Evolutionary conservation across 352 stramenopile species (phyloP), one percentile per base, ranked within the genome.

Genomic region (Globisporangium cystogenes): DNA sequence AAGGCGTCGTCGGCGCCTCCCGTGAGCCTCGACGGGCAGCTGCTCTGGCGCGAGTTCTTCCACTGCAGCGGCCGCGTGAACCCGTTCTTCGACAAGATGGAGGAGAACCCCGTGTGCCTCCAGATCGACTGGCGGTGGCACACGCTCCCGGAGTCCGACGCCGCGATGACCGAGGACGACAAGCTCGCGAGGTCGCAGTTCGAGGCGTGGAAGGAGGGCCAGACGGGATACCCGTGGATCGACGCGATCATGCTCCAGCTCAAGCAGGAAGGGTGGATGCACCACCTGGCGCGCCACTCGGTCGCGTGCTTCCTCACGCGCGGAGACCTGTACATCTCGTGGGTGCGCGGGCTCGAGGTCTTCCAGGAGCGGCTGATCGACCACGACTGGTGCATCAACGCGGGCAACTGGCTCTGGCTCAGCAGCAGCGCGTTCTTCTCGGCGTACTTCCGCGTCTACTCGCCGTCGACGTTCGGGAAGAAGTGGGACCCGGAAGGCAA

Each of bases 251-350:
- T 99, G 96, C 90, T 86, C 6, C 91, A 97, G 64, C 68, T 98
- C 2, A 73, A 80, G 48, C 65, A 89, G 31, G 87, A 97, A 72
- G 89, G 90, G 8, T 97, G 85, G 85, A 90, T 92, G 72, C 83
- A 94, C 60, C 82, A 93, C 56, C 57, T 93, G 29, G 93, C 86
- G 21, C 72, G 97, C 31, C 97, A 99, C 69, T 92, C 94, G 21
- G 95, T 99, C 20, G 96, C 97, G 15, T 99, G 97, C 64, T 99
- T 99, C 62, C 73, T 99, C 20, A 99, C 97, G 29, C 79, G 97
- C n/a, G 97, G 97, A 7, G 97, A 99, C 67, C 67, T 98, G 21
- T 99, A 93, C 60, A 90, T 98, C 57, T 95, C 76, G 56, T 99
- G 96, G 96, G 91, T 98, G 33, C 72, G 90, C 41, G 96, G 95